phyloP scores from a whole-genome alignment of 495 filamentous ascomycete species.

The Tuber umbilicatum region DNA sequence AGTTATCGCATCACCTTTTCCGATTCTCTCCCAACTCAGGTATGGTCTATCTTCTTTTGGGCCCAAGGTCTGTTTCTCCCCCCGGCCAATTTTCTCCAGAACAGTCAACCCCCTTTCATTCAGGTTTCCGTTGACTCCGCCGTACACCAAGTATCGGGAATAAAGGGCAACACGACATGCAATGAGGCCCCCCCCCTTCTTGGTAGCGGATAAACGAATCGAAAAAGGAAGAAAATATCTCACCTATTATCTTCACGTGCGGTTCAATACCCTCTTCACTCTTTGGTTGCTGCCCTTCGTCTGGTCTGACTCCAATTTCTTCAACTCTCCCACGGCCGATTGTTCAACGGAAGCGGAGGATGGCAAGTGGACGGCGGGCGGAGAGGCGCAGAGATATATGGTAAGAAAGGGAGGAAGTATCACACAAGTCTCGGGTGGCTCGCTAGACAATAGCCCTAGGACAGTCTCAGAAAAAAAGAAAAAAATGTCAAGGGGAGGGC shows the following conservation, averaged over 20 bases:
- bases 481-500: neutral
- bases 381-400: conserved; percentile 6
- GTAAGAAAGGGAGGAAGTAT: conserved; percentile 5
- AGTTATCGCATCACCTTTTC: conserved; percentile 8
- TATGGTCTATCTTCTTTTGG: neutral
- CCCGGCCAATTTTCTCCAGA: neutral
- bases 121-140: neutral
- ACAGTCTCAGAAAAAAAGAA: neutral
- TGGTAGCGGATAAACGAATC: neutral
- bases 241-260: conserved; percentile 21
- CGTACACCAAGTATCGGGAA: neutral
- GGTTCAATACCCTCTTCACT: neutral
- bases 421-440: conserved; percentile 20
- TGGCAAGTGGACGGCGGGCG: conserved; percentile 16
- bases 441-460: conserved; percentile 15
- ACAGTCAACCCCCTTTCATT: neutral
- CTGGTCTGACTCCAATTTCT: neutral
- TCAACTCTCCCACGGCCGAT: conserved; percentile 13
- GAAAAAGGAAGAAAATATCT: neutral
- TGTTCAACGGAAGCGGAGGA: conserved; percentile 13
- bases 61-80: neutral
- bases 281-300: conserved; percentile 1
- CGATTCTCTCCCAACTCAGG: neutral
- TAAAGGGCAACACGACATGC: neutral
- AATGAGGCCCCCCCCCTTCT: neutral